Conservation (phyloP, 805 yeast species). For the Nakazawaea populi region DNA sequence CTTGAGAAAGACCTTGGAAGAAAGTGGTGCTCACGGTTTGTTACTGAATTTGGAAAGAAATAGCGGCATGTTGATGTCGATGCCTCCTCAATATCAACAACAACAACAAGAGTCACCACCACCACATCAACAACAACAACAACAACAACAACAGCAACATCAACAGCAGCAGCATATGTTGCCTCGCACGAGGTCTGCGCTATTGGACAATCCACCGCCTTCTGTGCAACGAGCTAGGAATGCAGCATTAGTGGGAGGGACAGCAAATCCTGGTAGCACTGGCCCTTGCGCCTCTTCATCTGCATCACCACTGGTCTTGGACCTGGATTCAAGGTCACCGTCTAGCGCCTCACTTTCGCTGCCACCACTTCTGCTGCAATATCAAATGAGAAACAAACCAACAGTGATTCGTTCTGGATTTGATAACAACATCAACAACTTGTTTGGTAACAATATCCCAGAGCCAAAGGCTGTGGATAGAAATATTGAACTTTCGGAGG, state of each 20-base stretch:
- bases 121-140: constrained; percentile 11
- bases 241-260: not conserved
- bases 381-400: constrained; percentile 2
- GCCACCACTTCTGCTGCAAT: constrained; percentile 2
- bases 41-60: constrained; percentile 10
- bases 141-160: constrained; percentile 11
- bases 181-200: constrained; percentile 6
- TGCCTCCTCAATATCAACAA: constrained; percentile 12
- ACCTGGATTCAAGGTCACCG: not conserved
- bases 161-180: constrained; percentile 4
- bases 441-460: constrained; percentile 11
- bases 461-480: constrained; percentile 10
- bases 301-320: not conserved
- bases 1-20: constrained; percentile 45
- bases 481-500: constrained; percentile 22
- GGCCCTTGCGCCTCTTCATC: not conserved
- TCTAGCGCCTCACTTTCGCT: not conserved
- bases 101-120: not conserved
- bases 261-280: not conserved
- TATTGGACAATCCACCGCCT: constrained; percentile 11
- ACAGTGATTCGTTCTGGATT: constrained; percentile 16
- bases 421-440: constrained; percentile 12
- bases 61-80: constrained; percentile 5
- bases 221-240: not conserved
- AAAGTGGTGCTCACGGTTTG: constrained; percentile 14